Evolutionary conservation across 257 asterid genomes (phyloP), one percentile per base, ranked within the genome.

Genomic region (Eustoma russellianum): DNA sequence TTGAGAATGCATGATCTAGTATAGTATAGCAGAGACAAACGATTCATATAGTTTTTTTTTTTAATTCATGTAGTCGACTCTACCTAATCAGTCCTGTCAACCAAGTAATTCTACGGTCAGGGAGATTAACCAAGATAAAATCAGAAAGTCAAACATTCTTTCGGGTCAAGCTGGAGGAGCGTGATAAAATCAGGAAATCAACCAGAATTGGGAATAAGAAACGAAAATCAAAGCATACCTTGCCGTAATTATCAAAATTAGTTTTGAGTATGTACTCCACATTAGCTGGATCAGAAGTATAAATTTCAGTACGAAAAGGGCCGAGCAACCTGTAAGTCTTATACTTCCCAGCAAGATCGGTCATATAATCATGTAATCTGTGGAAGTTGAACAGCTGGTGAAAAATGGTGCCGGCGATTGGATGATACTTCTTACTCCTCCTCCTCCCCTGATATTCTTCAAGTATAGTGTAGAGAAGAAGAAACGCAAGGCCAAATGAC

Each of bases 181-280:
- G 2, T 4, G 30, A 24, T 24, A 24, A 24, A 24, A 24, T 24
- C 30, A 24, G 30, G 30, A 24, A 24, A 24, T 24, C 30, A 24
- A 24, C 30, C 43, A 38, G 2, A 38, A 5, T 7, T 7, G 12
- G 6, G 6, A 38, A 38, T 38, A 7, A 38, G 9, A 38, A 38
- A 5, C 6, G 6, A 38, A 38, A 28, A 3, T 43, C 5, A 30
- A 17, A 5, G 41, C 45, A 30, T 74, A 85, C 95, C 88, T 70
- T 79, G 70, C 77, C 93, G 33, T 77, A 85, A 48, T 81, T 85
- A 2, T 70, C 70, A 38, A 85, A 85, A 52, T 84, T 84, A 0
- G 85, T 72, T 60, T 77, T 81, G 59, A 84, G 83, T 15, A 84
- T 77, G 44, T 77, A 73, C 80, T 84, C 91, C 11, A 85, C 84